A percentile compares a stretch with the other conserved stretches of the same genome.
phyloP scores from a whole-genome alignment of 177 flowering plant species.

The Telopea speciosissima region DNA sequence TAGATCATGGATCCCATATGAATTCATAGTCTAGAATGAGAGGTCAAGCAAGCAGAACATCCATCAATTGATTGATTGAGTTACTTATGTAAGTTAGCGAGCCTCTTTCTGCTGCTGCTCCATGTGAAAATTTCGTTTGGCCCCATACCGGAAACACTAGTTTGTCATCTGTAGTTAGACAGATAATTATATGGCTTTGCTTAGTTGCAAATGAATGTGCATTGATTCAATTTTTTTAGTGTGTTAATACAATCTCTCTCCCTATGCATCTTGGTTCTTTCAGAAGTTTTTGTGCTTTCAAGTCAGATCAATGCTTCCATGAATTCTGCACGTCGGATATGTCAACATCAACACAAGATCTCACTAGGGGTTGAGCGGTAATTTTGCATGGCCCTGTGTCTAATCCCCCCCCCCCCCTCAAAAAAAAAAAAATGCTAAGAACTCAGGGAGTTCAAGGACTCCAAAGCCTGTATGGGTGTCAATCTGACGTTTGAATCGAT shows the following conservation, averaged over 20 bases:
- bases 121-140: slow-evolving; percentile 1
- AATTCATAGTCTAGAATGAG: background rate
- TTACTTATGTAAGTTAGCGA: background rate
- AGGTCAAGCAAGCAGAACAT: background rate
- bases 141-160: background rate
- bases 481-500: no score
- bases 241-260: background rate
- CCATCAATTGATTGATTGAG: background rate
- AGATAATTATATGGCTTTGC: background rate
- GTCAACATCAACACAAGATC: background rate
- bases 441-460: no score
- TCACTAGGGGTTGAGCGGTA: no score
- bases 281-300: background rate
- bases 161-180: background rate
- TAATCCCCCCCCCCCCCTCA: no score
- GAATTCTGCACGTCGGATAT: background rate
- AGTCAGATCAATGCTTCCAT: background rate
- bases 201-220: background rate
- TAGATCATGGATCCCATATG: background rate
- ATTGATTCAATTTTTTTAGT: background rate
- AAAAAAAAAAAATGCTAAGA: no score
- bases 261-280: background rate
- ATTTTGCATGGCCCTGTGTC: no score
- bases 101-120: background rate
- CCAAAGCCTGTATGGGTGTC: no score